Evolutionary conservation across 208 protist species (phyloP).

Genomic region (Borovskyia barvae): DNA sequence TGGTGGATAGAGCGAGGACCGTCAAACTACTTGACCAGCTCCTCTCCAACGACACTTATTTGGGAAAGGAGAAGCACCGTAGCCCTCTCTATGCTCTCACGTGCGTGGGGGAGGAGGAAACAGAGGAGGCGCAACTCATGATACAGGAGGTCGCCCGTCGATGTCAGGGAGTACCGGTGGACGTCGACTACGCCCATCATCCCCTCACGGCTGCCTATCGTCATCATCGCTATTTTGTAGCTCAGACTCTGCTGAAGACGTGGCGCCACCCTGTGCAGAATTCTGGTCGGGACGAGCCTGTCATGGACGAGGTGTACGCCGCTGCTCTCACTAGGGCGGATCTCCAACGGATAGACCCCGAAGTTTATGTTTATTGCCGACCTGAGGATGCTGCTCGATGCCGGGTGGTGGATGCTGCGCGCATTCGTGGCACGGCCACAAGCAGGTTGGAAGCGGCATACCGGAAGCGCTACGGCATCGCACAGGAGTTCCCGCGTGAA

Average conservation of each 20-base stretch:
- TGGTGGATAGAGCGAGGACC: slow-evolving; percentile 7
- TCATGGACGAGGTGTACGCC: slow-evolving; percentile 58
- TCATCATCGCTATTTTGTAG: slow-evolving; percentile 27
- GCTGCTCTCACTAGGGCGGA: slow-evolving; percentile 32
- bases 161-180: slow-evolving; percentile 10
- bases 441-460: slow-evolving; percentile 34
- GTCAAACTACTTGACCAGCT: slow-evolving; percentile 2
- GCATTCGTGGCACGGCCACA: slow-evolving; percentile 16
- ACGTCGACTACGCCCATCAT: slow-evolving; percentile 46
- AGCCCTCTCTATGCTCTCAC: slow-evolving; percentile 25
- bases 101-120: slow-evolving; percentile 19
- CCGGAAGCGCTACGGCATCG: slow-evolving; percentile 2
- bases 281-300: neutral
- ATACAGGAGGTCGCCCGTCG: slow-evolving; percentile 14
- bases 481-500: neutral
- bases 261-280: neutral
- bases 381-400: slow-evolving; percentile 28
- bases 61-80: neutral
- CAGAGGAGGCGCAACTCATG: slow-evolving; percentile 20
- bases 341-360: slow-evolving; percentile 25
- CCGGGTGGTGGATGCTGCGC: slow-evolving; percentile 18
- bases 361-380: slow-evolving; percentile 36
- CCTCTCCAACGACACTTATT: neutral
- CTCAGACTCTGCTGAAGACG: slow-evolving; percentile 26
- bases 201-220: slow-evolving; percentile 63